Evolutionary conservation across 1,284 basidiomycete species (phyloP).

Genomic region (Omphalotus olearius): DNA sequence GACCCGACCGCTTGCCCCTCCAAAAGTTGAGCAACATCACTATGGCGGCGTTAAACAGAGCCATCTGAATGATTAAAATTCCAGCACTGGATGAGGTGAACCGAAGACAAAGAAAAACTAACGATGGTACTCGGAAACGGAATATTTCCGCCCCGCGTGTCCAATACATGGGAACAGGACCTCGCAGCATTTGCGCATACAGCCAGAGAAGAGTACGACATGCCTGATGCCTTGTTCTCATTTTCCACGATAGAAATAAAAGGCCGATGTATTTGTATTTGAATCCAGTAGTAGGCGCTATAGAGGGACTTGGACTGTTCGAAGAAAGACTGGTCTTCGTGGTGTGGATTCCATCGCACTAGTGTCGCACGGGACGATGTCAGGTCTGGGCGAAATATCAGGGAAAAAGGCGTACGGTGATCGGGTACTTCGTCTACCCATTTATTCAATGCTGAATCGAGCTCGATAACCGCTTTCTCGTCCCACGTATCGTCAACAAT

Average conservation of each 20-base stretch:
- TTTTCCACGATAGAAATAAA: conserved; percentile 36
- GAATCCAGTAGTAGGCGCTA: conserved; percentile 9
- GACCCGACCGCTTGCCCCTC: conserved; percentile 9
- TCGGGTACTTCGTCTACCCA: conserved; percentile 12
- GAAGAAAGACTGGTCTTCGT: conserved; percentile 22
- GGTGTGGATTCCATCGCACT: conserved; percentile 41
- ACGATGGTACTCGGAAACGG: conserved; percentile 6
- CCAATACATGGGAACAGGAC: conserved; percentile 12
- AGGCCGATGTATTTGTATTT: conserved; percentile 40
- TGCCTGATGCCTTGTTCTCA: no score
- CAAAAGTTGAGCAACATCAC: conserved; percentile 11
- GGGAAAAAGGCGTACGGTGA: neutral
- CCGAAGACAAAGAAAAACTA: neutral
- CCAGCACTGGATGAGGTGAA: no score
- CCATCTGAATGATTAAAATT: neutral
- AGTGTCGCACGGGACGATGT: neutral
- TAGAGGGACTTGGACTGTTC: neutral
- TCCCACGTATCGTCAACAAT: conserved; percentile 41
- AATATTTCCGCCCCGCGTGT: neutral
- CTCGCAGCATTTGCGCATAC: conserved; percentile 38
- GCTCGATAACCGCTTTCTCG: conserved; percentile 1
- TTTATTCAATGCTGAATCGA: conserved; percentile 12
- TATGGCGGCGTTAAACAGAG: conserved; percentile 8
- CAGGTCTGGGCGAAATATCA: neutral
- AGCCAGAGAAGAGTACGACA: conserved; percentile 43